Evolutionary conservation across 306 rosid species (phyloP).

Genomic region (Acacia melanoxylon): DNA sequence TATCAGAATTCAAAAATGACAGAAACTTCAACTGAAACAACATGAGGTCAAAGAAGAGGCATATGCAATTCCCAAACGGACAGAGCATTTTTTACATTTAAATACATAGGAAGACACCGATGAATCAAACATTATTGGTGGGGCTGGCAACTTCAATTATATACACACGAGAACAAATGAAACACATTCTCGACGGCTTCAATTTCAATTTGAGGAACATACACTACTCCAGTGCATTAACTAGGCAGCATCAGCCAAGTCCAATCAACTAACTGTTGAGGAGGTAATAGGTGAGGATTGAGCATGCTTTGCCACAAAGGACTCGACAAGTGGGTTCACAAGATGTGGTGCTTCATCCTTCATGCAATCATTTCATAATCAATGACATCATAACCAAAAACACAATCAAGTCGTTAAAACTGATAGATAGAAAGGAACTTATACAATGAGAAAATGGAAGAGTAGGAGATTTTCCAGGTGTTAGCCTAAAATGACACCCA

Average conservation of each 20-base stretch:
- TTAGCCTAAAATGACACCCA: not conserved
- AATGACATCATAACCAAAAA: constrained; percentile 22
- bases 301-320: constrained; percentile 91
- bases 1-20: not conserved
- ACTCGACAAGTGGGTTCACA: constrained; percentile 85
- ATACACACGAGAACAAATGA: constrained; percentile 1
- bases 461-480: not conserved
- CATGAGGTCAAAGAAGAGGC: not conserved
- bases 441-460: not conserved
- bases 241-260: constrained; percentile 28
- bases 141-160: not conserved
- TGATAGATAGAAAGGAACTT: not conserved
- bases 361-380: constrained; percentile 28
- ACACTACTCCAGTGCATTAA: constrained; percentile 18
- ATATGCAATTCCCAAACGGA: not conserved
- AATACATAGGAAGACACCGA: not conserved
- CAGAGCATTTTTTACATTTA: not conserved
- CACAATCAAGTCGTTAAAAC: not conserved
- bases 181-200: not conserved
- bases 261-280: constrained; percentile 35
- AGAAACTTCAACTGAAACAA: not conserved
- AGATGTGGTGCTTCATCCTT: constrained; percentile 96
- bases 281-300: constrained; percentile 41
- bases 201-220: constrained; percentile 22
- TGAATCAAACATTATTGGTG: not conserved